Evolutionary conservation across 306 rosid species (phyloP), one percentile per base, ranked within the genome.

Genomic region (Elaeagnus macrophylla): DNA sequence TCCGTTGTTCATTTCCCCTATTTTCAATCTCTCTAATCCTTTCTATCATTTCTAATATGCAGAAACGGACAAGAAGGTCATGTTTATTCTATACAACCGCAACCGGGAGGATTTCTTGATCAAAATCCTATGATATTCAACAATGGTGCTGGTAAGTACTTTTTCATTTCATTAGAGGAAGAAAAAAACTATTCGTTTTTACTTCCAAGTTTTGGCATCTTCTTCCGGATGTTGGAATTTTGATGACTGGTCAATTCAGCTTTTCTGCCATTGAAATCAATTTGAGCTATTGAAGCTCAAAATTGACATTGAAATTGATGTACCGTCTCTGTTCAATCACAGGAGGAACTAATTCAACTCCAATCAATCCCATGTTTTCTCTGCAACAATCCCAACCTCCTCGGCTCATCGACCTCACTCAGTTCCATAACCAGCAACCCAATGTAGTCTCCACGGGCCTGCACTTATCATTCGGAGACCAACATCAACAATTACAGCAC

Each of bases 361-460:
- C 77, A 10, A 64, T 79, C 16, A 75, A 72, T 74, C 77, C 74
- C 18, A 25, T 25, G 32, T 79, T 73, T 75, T 72, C 84, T 57
- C 7, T 75, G 45, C 95, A 81, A 19, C 74, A 72, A 40, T 79
- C 77, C 13, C 32, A 25, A 25, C 73, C 83, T 60, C 74, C 89
- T 53, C 96, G 76, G 54, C 81, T 91, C 50, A 66, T 84, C 62
- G 86, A 91, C 53, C 80, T 83, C 54, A 79, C 97, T 64, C 95
- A 86, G 60, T 86, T 86, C 73, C 95, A 90, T 45, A 71, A 45
- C 42, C 66, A 63, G 44, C 86, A 74, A 8, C 80, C 77, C 54
- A 89, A 83, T 81, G 84, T 71, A 13, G 97, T 91, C 67, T 86
- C 97, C 46, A 91, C 96, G 0, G 99, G 99, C 37, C 66, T 91